These are phyloP conservation scores for Alternaria sp. DNA, from an alignment of 2,329 filamentous ascomycete species.

Conservation along the genomic window DNA sequence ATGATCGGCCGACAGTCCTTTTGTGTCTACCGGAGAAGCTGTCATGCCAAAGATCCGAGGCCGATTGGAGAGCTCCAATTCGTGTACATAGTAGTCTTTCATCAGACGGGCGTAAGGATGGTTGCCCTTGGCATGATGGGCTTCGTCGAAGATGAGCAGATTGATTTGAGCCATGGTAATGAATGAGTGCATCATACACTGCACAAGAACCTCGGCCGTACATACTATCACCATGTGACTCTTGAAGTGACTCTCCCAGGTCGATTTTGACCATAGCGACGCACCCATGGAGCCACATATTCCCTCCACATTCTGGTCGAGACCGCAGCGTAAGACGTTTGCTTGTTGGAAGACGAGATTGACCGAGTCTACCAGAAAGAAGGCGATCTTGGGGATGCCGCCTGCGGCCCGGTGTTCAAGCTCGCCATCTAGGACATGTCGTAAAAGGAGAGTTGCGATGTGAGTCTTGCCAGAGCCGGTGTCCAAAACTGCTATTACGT, in stretches of 20 bases:
- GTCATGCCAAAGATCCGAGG: conserved; percentile 96
- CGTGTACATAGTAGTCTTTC: conserved; percentile 78
- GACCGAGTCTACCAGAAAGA: conserved; percentile 92
- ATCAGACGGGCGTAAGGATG: conserved; percentile 91
- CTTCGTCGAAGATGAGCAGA: conserved; percentile 92
- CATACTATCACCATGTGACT: conserved; percentile 87
- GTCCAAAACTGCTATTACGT: conserved; percentile 91
- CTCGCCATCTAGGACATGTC: conserved; percentile 78
- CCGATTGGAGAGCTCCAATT: conserved; percentile 56
- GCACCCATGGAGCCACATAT: conserved; percentile 75
- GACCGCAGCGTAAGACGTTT: conserved; percentile 79
- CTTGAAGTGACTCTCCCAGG: conserved; percentile 66
- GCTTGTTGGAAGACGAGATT: conserved; percentile 90
- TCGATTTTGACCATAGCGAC: conserved; percentile 67
- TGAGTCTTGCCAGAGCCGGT: conserved; percentile 97
- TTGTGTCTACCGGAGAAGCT: conserved; percentile 89
- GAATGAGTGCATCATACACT: conserved; percentile 80
- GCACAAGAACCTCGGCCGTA: conserved; percentile 85
- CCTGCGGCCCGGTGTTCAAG: conserved; percentile 72
- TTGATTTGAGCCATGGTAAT: conserved; percentile 84
- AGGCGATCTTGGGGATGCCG: conserved; percentile 71
- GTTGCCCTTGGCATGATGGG: conserved; percentile 93
- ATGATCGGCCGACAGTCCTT: conserved; percentile 62
- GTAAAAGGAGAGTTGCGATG: conserved; percentile 87
- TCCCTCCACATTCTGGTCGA: conserved; percentile 76